Percentiles rank a stretch among this genome's conserved stretches.
Evolutionary conservation across 345 rosid species (phyloP).

Genomic region (Mallotus nudiflorus): DNA sequence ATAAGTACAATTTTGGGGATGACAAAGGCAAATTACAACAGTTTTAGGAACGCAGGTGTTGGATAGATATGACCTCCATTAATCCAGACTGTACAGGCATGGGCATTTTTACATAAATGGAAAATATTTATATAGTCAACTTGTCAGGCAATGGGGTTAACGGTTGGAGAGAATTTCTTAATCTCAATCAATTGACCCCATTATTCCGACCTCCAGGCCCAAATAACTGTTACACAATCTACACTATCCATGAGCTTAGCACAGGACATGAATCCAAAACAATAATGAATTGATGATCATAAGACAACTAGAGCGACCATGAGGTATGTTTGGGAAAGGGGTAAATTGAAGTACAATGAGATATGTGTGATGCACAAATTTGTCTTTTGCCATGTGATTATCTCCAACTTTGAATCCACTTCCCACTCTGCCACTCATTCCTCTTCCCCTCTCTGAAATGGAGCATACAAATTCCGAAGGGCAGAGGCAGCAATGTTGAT

Average conservation of each 20-base stretch:
- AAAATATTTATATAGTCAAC: neutral
- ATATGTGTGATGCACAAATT: no score
- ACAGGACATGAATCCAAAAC: neutral
- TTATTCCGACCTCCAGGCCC: neutral
- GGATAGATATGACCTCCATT: neutral
- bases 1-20: no score
- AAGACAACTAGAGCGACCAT: no score
- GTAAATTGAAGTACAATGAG: no score
- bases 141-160: neutral
- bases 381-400: no score
- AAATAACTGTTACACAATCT: neutral
- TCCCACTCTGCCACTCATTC: no score
- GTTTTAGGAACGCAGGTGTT: neutral
- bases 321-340: no score
- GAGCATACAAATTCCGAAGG: neutral
- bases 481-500: neutral
- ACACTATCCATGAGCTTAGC: no score
- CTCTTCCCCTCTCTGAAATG: no score
- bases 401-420: no score
- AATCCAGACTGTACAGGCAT: neutral
- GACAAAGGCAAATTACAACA: no score
- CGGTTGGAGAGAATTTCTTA: neutral
- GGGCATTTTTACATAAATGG: neutral
- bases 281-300: neutral
- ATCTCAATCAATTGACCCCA: conserved; percentile 1